Evolutionary conservation across 768 basidiomycete genomes (phyloP).

Genomic region (Daedaleopsis sinensis): DNA sequence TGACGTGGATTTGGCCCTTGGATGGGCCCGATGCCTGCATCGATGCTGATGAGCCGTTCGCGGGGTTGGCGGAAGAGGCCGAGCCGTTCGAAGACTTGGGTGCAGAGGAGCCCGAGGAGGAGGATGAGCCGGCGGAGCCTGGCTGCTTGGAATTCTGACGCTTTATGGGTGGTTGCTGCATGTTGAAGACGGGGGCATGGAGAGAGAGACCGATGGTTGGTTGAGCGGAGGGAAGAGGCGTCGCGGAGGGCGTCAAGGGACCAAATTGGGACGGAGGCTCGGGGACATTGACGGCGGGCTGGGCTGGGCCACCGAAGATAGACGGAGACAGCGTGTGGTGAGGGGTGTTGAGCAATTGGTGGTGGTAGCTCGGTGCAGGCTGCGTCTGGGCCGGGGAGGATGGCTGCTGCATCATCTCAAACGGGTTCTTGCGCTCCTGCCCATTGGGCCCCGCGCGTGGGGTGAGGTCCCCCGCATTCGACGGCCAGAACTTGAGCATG

Average conservation of each 20-base stretch:
- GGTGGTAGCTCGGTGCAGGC: conserved; percentile 25
- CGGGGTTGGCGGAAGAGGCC: conserved; percentile 26
- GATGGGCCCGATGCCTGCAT: conserved; percentile 37
- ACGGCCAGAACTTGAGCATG: conserved; percentile 76
- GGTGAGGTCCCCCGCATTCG: conserved; percentile 46
- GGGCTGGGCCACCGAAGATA: conserved; percentile 22
- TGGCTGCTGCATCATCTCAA: conserved; percentile 46
- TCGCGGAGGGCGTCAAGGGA: conserved; percentile 43
- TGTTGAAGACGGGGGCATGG: conserved; percentile 85
- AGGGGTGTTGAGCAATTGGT: conserved; percentile 32
- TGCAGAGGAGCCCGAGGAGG: conserved; percentile 32
- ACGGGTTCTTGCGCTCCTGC: conserved; percentile 59
- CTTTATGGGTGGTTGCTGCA: conserved; percentile 64
- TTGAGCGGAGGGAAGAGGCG: conserved; percentile 41
- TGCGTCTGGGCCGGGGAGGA: conserved; percentile 5
- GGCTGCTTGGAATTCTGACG: conserved; percentile 36
- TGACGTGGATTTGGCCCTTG: conserved; percentile 89
- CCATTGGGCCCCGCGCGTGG: conserved; percentile 51
- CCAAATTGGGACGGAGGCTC: conserved; percentile 36
- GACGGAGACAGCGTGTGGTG: conserved; percentile 37
- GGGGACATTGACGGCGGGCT: conserved; percentile 51
- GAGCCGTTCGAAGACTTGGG: conserved; percentile 13
- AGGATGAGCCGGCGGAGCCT: conserved; percentile 25
- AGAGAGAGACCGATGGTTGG: conserved; percentile 71
- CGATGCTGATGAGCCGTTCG: conserved; percentile 23